Evolutionary conservation across 768 basidiomycete genomes (phyloP).

Genomic region (Pleurotus djamor): DNA sequence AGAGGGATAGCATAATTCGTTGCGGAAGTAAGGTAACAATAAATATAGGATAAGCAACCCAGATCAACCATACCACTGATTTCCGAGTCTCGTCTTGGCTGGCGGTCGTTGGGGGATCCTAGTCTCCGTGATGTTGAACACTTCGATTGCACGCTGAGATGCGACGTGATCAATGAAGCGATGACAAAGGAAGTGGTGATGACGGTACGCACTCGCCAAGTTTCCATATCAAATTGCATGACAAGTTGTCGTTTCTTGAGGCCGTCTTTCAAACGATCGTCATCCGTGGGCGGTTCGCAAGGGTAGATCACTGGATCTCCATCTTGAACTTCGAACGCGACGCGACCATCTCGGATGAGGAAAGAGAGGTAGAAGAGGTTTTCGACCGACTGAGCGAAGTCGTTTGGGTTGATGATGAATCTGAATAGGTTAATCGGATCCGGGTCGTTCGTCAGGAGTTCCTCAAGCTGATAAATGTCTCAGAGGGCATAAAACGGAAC

Average conservation of each 20-base stretch:
- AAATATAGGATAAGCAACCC: no score
- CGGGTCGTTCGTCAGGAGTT: slow-evolving; percentile 48
- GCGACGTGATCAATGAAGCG: background rate
- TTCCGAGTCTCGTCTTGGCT: slow-evolving; percentile 52
- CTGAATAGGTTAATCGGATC: slow-evolving; percentile 74
- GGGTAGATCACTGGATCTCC: slow-evolving; percentile 72
- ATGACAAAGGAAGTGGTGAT: background rate
- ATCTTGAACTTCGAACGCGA: slow-evolving; percentile 65
- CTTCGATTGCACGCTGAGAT: slow-evolving; percentile 77
- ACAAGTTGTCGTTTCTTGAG: slow-evolving; percentile 83
- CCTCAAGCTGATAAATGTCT: slow-evolving; percentile 48
- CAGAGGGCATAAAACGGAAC: background rate
- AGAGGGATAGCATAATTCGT: no score
- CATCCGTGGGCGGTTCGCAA: slow-evolving; percentile 61
- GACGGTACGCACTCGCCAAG: slow-evolving; percentile 73
- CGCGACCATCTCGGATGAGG: slow-evolving; percentile 82
- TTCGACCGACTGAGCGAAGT: slow-evolving; percentile 94
- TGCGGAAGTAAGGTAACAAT: no score
- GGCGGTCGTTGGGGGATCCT: slow-evolving; percentile 74
- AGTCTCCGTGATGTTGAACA: slow-evolving; percentile 77
- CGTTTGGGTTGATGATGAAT: slow-evolving; percentile 86
- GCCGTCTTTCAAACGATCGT: slow-evolving; percentile 57
- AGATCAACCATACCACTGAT: slow-evolving; percentile 50
- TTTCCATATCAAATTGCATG: slow-evolving; percentile 86
- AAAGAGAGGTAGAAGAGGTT: slow-evolving; percentile 96